Evolutionary conservation across 2,329 filamentous ascomycete species (phyloP), one percentile per base, ranked within the genome.

Genomic region (Neofusicoccum sp.): DNA sequence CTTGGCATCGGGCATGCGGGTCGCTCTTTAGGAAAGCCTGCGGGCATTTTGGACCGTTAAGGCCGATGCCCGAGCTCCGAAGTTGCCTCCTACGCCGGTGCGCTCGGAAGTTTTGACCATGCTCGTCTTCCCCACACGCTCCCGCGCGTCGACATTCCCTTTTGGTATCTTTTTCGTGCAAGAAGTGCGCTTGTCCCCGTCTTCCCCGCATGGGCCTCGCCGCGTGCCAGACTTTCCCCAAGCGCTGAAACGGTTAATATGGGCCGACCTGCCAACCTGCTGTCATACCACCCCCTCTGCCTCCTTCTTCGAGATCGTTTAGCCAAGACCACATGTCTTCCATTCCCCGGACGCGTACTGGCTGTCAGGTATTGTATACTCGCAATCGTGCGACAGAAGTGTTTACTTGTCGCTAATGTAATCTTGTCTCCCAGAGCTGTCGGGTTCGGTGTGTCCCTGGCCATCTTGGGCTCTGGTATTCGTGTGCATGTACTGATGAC

Each of bases 391-490:
- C 8, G 38, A 9, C 24, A 6, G 20, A 20, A 47, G 38, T 54
- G 43, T 20, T 26, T 30, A 11, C 26, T n/a, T 14, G 20, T 49
- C 26, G 44, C 53, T 58, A 47, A 49, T 62, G 43, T 34, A 56
- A 40, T 38, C 24, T 4, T 38, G 8, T 14, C 9, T 38, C 41
- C 1, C 30, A 62, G 61, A 60, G 57, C 45, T 62, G 61, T 38
- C 61, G 61, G n/a, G 61, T 62, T 31, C 44, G 61, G 61, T 62
- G 31, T 30, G 61, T 56, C 44, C 7, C 33, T 16, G n/a, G 33
- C 11, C 4, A 14, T 26, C 20, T 26, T 16, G n/a, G 12, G 12
- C 38, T 14, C 8, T 41, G n/a, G 12, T 30, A 16, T n/a, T n/a
- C 30, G 40, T 41, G 34, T 31, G 40, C 36, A 31, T 30, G 28